Evolutionary conservation across 169 alveolate species (phyloP).

Genomic region (Cryptosporidium ubiquitum): DNA sequence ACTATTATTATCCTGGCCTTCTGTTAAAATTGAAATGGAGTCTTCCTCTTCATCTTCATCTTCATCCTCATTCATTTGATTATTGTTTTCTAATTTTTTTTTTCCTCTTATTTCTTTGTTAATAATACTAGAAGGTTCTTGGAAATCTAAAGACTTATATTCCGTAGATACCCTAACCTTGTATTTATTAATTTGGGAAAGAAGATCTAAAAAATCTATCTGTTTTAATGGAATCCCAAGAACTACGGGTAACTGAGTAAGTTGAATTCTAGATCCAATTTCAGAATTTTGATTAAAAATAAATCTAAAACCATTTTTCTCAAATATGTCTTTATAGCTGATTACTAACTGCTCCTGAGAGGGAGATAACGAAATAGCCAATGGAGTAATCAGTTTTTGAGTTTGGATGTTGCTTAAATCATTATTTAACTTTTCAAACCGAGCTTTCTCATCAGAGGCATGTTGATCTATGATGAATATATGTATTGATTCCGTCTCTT

Average conservation of each 20-base stretch:
- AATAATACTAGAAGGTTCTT: not conserved
- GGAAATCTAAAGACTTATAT: not conserved
- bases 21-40: constrained; percentile 30
- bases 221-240: constrained; percentile 65
- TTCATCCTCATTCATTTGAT: constrained; percentile 10
- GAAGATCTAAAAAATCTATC: constrained; percentile 74
- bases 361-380: constrained; percentile 89
- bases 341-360: constrained; percentile 81
- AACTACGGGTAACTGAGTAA: constrained; percentile 42
- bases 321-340: constrained; percentile 83
- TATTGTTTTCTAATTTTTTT: constrained; percentile 25
- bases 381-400: constrained; percentile 90
- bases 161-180: not conserved
- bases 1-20: constrained; percentile 8
- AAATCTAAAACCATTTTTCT: constrained; percentile 86
- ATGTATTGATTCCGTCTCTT: constrained; percentile 65
- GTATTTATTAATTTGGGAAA: constrained; percentile 64
- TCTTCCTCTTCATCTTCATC: constrained; percentile 76
- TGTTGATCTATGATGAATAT: constrained; percentile 97
- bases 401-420: constrained; percentile 83
- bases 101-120: no score
- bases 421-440: constrained; percentile 90
- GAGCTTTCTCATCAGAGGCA: constrained; percentile 97
- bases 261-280: constrained; percentile 33
- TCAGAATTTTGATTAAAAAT: constrained; percentile 44